phyloP scores from a whole-genome alignment of 352 stramenopile genomes.

The Globisporangium middletonii region DNA sequence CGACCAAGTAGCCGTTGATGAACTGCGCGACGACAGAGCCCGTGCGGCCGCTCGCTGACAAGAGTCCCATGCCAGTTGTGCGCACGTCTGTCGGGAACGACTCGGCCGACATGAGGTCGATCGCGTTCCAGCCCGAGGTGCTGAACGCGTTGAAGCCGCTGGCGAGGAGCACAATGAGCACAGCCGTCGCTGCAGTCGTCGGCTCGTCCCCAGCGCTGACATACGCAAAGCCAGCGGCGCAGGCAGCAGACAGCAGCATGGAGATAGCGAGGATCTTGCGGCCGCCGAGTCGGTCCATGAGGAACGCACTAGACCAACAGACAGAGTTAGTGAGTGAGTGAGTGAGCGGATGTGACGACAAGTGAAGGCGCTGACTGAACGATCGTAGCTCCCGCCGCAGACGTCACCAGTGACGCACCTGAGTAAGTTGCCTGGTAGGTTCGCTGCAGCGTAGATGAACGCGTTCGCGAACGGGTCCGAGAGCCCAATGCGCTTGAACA shows the following conservation, averaged over 20 bases:
- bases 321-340: not conserved
- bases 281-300: conserved; percentile 69
- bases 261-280: conserved; percentile 61
- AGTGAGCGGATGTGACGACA: not conserved
- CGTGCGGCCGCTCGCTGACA: conserved; percentile 73
- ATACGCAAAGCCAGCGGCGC: conserved; percentile 70
- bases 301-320: conserved; percentile 24
- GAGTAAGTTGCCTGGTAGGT: conserved; percentile 89
- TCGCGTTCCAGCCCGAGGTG: conserved; percentile 89
- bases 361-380: not conserved
- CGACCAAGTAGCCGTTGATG: conserved; percentile 83
- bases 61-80: conserved; percentile 87
- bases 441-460: conserved; percentile 89
- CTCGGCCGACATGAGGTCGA: conserved; percentile 88
- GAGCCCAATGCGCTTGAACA: conserved; percentile 89
- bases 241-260: conserved; percentile 64
- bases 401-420: conserved; percentile 20
- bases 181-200: conserved; percentile 13
- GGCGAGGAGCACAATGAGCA: conserved; percentile 71
- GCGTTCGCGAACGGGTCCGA: conserved; percentile 89
- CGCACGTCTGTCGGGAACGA: conserved; percentile 88
- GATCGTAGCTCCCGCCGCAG: too few relatives aligned
- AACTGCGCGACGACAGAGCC: conserved; percentile 90
- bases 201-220: conserved; percentile 30
- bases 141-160: conserved; percentile 90